These are phyloP conservation scores for Lolium multiflorum DNA, from an alignment of 176 grass and related monocot species.

Conservation along the genomic window DNA sequence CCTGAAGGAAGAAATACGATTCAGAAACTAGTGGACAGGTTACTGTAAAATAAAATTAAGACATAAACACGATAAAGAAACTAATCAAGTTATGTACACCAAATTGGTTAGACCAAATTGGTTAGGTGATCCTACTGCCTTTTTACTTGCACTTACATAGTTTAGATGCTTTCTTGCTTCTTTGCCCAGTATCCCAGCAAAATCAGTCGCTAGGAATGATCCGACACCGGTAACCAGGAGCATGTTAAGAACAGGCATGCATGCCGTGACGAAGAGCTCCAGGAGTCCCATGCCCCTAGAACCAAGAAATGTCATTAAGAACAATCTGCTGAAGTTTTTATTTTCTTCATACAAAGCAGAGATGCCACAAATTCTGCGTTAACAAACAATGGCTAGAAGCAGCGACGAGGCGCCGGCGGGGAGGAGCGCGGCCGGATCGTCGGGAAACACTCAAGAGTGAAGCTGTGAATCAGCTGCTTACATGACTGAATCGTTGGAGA, in stretches of 20 bases:
- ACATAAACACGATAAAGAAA: background rate
- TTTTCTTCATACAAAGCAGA: background rate
- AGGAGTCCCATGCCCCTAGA: conserved; percentile 56
- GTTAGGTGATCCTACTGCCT: conserved; percentile 16
- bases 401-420: no score
- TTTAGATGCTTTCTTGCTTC: conserved; percentile 77
- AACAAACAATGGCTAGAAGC: background rate
- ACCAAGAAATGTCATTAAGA: background rate
- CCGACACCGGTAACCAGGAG: conserved; percentile 79
- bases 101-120: conserved; percentile 30
- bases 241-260: conserved; percentile 73
- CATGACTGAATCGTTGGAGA: no score
- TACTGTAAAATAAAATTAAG: background rate
- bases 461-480: no score
- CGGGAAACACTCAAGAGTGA: no score
- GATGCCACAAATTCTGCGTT: background rate
- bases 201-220: conserved; percentile 64
- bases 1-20: conserved; percentile 37
- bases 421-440: no score
- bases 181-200: conserved; percentile 56
- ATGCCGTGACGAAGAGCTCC: conserved; percentile 75
- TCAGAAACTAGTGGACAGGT: background rate
- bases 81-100: background rate
- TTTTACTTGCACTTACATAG: conserved; percentile 55
- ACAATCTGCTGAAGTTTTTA: background rate